Evolutionary conservation across 2,329 filamentous ascomycete species (phyloP).

Genomic region (Monosporascus cannonballus): DNA sequence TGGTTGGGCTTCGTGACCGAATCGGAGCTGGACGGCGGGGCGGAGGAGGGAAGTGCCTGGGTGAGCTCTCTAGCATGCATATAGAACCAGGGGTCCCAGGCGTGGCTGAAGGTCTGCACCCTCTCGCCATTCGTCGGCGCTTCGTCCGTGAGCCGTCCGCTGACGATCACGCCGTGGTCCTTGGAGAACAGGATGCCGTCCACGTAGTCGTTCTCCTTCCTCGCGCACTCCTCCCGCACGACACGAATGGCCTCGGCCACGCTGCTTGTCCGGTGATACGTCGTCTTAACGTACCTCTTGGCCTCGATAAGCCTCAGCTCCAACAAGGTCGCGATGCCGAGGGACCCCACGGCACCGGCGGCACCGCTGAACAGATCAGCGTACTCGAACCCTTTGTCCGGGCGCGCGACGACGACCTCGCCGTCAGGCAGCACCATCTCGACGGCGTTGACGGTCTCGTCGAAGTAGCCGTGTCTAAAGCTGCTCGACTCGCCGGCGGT

Average conservation of each 20-base stretch:
- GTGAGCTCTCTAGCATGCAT: conserved; percentile 55
- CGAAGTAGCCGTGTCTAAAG: conserved; percentile 67
- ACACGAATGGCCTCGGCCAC: conserved; percentile 40
- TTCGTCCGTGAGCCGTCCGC: conserved; percentile 54
- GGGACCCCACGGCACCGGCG: conserved; percentile 60
- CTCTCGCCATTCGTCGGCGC: conserved; percentile 27
- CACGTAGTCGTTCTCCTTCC: conserved; percentile 57
- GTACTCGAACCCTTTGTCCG: conserved; percentile 14
- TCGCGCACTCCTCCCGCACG: conserved; percentile 41
- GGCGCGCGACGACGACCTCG: conserved; percentile 48
- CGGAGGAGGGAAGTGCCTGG: conserved; percentile 17
- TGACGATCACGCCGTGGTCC: conserved; percentile 59
- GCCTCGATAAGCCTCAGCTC: conserved; percentile 59
- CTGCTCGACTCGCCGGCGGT: conserved; percentile 65
- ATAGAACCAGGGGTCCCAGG: conserved; percentile 71
- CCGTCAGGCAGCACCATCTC: conserved; percentile 68
- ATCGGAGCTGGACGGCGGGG: conserved; percentile 8
- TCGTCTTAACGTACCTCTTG: conserved; percentile 54
- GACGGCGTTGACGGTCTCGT: conserved; percentile 55
- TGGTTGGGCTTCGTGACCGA: background rate
- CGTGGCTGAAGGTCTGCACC: conserved; percentile 36
- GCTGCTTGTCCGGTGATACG: conserved; percentile 50
- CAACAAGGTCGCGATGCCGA: conserved; percentile 62
- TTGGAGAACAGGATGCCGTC: conserved; percentile 64
- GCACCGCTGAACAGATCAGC: conserved; percentile 59